These are phyloP conservation scores for Mycotypha africana DNA, from an alignment of 371 early-diverging fungal species.

Conservation along the genomic window DNA sequence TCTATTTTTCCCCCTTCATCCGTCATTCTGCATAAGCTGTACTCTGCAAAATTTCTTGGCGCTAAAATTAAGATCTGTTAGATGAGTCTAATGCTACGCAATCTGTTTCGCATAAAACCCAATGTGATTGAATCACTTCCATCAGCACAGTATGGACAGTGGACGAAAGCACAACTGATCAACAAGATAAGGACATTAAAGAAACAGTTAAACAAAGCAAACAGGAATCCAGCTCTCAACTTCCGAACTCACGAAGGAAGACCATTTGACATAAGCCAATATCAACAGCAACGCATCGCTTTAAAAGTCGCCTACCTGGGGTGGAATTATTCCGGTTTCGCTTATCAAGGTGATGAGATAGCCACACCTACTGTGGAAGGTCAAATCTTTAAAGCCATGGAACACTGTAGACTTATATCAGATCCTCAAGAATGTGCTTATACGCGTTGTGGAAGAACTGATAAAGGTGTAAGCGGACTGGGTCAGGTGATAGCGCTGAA, in stretches of 20 bases:
- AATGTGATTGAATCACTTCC: background rate
- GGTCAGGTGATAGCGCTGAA: conserved; percentile 87
- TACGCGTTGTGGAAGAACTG: conserved; percentile 90
- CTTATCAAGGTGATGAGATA: conserved; percentile 52
- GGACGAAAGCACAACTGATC: conserved; percentile 5
- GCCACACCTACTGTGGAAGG: conserved; percentile 76
- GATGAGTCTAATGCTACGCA: conserved; percentile 2
- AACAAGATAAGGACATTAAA: conserved; percentile 5
- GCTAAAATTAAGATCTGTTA: no score
- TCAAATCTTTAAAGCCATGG: conserved; percentile 74
- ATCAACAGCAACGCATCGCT: conserved; percentile 76
- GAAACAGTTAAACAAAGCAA: background rate
- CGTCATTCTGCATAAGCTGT: no score
- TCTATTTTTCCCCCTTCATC: no score
- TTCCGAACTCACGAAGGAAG: no score
- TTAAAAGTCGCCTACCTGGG: conserved; percentile 91
- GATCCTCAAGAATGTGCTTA: conserved; percentile 54
- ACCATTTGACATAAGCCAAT: conserved; percentile 75
- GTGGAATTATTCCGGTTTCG: conserved; percentile 89
- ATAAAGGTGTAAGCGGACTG: conserved; percentile 91
- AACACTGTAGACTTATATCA: conserved; percentile 65
- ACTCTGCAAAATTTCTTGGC: no score
- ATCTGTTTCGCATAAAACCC: background rate
- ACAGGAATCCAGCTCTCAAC: no score
- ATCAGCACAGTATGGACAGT: conserved; percentile 4